These are phyloP conservation scores for Penicillium polonicum DNA, from an alignment of 2,329 filamentous ascomycete species.

Conservation along the genomic window DNA sequence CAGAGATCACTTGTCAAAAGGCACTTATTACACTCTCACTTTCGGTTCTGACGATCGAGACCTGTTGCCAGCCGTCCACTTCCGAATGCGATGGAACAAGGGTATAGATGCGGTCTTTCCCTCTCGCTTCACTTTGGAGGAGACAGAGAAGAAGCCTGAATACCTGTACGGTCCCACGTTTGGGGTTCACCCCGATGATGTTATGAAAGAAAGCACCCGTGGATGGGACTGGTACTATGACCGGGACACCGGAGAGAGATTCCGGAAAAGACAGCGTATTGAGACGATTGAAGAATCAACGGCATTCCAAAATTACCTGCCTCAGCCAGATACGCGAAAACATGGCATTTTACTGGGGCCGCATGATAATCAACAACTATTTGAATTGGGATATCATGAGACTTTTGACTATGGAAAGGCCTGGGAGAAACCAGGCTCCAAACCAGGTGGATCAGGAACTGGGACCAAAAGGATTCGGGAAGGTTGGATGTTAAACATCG, in stretches of 20 bases:
- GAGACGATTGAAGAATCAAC: constrained; percentile 37
- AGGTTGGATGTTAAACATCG: constrained; percentile 59
- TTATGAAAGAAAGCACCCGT: constrained; percentile 46
- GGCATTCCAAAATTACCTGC: constrained; percentile 45
- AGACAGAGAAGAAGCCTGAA: constrained; percentile 27
- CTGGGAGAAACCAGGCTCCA: constrained; percentile 34
- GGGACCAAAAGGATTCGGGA: constrained; percentile 33
- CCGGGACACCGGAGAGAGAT: constrained; percentile 40
- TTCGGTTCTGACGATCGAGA: constrained; percentile 55
- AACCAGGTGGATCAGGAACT: constrained; percentile 6
- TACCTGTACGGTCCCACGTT: constrained; percentile 45
- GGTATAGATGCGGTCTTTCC: constrained; percentile 53
- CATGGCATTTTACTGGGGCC: constrained; percentile 54
- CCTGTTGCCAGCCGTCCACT: constrained; percentile 47
- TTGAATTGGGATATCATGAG: constrained; percentile 43
- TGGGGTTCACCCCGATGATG: constrained; percentile 43
- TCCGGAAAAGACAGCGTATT: constrained; percentile 45
- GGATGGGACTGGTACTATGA: constrained; percentile 57
- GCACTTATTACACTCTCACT: constrained; percentile 48
- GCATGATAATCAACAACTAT: constrained; percentile 44
- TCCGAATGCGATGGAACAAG: constrained; percentile 51
- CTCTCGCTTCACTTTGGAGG: constrained; percentile 40
- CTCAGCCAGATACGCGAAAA: constrained; percentile 29
- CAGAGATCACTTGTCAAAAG: constrained; percentile 41
- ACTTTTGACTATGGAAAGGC: constrained; percentile 48